phyloP scores from a whole-genome alignment of 2,329 filamentous ascomycete species.

The Pseudogymnoascus sp. region DNA sequence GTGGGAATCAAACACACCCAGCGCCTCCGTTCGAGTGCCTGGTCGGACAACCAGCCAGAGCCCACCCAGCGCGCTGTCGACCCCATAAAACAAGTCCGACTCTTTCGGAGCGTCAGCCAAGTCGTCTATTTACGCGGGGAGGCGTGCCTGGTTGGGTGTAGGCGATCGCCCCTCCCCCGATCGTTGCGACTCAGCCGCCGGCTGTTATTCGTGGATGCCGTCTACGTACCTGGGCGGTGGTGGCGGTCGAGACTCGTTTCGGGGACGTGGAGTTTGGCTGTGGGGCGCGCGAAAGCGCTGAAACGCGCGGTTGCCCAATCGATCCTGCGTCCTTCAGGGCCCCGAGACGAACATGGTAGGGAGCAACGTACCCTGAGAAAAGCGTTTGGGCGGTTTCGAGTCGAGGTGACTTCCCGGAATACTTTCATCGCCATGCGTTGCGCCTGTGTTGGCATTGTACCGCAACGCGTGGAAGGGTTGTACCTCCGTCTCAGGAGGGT shows the following conservation, averaged over 20 bases:
- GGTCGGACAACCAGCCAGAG: not conserved
- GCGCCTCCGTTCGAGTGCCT: slow-evolving; percentile 3
- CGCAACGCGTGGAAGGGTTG: slow-evolving; percentile 6
- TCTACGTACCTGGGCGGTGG: not conserved
- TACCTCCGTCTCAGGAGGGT: slow-evolving; percentile 2
- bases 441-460: not conserved
- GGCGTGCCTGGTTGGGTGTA: not conserved
- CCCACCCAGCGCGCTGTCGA: not conserved
- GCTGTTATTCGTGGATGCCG: not conserved
- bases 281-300: not conserved
- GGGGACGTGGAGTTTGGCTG: not conserved
- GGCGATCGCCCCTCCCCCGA: slow-evolving; percentile 2
- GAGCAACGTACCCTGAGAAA: not conserved
- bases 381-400: not conserved
- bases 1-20: not conserved
- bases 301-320: slow-evolving; percentile 8
- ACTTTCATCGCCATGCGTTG: slow-evolving; percentile 1
- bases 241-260: slow-evolving; percentile 4
- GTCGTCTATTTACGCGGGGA: not conserved
- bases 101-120: not conserved
- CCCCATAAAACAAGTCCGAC: not conserved
- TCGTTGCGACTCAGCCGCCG: not conserved
- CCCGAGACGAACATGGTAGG: not conserved
- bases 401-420: not conserved
- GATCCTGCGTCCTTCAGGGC: not conserved